A percentile compares a stretch with the other conserved stretches of the same genome.
Conservation (phyloP, 1,139 yeast genomes). For the Geotrichum phurueaensis region DNA sequence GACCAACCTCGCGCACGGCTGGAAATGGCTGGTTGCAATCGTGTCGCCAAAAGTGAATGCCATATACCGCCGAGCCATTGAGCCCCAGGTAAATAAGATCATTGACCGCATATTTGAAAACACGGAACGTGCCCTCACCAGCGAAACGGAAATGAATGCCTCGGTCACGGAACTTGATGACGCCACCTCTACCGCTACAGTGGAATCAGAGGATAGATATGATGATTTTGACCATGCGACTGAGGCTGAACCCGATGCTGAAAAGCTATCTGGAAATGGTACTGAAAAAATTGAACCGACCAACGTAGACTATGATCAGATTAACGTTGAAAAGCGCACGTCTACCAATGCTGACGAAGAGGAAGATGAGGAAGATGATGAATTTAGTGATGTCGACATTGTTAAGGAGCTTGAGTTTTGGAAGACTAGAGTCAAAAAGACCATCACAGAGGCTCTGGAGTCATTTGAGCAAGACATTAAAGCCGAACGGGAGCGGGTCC, state of each 20-base stretch:
- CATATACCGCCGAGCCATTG: constrained; percentile 20
- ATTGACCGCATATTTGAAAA: constrained; percentile 22
- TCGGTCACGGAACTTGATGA: constrained; percentile 11
- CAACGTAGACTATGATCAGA: neutral
- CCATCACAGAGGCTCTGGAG: constrained; percentile 30
- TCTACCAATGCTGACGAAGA: constrained; percentile 5
- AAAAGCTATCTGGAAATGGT: neutral
- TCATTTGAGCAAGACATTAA: constrained; percentile 32
- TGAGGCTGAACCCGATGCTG: neutral
- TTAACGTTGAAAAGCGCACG: neutral
- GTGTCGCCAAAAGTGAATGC: constrained; percentile 4
- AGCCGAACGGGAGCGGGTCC: constrained; percentile 26
- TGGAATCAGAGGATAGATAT: neutral
- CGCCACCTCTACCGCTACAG: constrained; percentile 1
- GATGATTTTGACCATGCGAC: neutral
- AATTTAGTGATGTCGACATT: neutral
- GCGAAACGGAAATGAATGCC: neutral
- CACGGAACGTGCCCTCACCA: neutral
- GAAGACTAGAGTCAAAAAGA: constrained; percentile 28
- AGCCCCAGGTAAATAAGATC: constrained; percentile 30
- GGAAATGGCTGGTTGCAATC: constrained; percentile 5
- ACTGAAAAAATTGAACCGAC: neutral
- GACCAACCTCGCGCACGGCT: neutral
- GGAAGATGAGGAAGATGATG: neutral
- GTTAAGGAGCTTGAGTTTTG: constrained; percentile 20